These are phyloP conservation scores for Solanum boliviense DNA, from an alignment of 257 asterid species.

Conservation along the genomic window DNA sequence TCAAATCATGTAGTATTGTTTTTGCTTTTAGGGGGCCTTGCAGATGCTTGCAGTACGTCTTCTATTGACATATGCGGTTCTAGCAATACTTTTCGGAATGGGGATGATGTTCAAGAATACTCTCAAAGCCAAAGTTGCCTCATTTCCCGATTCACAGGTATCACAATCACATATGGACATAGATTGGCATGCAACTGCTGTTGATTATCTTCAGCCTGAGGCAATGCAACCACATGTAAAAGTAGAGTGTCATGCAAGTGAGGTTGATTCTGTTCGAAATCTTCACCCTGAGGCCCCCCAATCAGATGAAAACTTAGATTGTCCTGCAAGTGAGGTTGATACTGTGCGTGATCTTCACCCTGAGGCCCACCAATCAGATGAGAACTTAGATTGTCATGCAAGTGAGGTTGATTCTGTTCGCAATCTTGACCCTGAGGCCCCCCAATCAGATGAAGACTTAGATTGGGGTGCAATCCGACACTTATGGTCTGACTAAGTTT, in stretches of 20 bases:
- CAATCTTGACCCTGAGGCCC: background rate
- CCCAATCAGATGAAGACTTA: background rate
- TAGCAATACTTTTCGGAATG: background rate
- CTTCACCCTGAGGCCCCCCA: background rate
- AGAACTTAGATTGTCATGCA: background rate
- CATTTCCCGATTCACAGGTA: background rate
- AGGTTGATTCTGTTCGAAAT: background rate
- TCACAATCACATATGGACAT: background rate
- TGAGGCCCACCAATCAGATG: background rate
- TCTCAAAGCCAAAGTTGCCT: background rate
- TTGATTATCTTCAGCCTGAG: background rate
- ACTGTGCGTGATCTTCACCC: background rate
- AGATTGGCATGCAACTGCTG: background rate
- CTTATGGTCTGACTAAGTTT: constrained; percentile 29
- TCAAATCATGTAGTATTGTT: background rate
- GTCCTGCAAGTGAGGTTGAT: background rate
- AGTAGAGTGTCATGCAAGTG: background rate
- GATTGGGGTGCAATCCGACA: constrained; percentile 50
- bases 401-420: background rate
- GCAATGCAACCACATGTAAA: background rate
- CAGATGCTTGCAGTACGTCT: background rate
- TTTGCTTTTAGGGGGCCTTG: background rate
- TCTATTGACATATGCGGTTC: background rate
- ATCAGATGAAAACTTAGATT: background rate
- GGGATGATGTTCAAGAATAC: background rate